Base-by-base conservation (phyloP, 176 grass and related monocot genomes). In the Bothriochloa decipiens region DNA sequence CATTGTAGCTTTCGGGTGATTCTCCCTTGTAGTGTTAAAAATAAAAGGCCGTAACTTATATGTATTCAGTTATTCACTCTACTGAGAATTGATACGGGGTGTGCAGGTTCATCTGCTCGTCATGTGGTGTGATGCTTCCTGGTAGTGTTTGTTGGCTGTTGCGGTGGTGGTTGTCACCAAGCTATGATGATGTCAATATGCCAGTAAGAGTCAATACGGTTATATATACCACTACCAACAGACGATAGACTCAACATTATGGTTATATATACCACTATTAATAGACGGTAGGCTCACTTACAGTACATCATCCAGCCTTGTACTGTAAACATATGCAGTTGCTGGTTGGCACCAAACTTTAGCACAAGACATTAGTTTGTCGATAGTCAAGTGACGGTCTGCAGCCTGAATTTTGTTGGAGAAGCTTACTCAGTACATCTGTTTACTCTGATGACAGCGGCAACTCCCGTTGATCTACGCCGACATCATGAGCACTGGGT, bases 401-500 rank as follows among this genome's bases (percentile, higher is more conserved):
- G 52, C 52, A 55, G 6, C 6, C 14, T 55, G 52, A 55, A 55
- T 55, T 55, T 18, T 18, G 52, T 55, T 0, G 18, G 52, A 22
- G 7, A 8, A 55, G 18, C 7, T 22, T 55, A 55, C 52, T 8
- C 52, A 20, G 53, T 9, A 58, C 53, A n/a, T 58, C 20, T 2
- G 7, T 62, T 39, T 39, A 6, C 4, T 39, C 37, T 39, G 37
- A 39, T 39, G 4, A 39, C 37, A 39, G 37, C 2, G 6, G 37
- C 4, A 39, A 39, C 37, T 39, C 37, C 37, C 4, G 37, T 39
- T 39, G 37, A 39, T 39, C 37, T 39, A 98, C 53, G 76, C 95
- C 9, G 92, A 98, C 70, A 92, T 98, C 87, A 98, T 98, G 95
- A 98, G 95, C 85, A 95, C 95, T 39, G 92, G 92, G 95, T 98